Evolutionary conservation across 345 rosid genomes (phyloP), one percentile per base, ranked within the genome.

Genomic region (Durio zibethinus): DNA sequence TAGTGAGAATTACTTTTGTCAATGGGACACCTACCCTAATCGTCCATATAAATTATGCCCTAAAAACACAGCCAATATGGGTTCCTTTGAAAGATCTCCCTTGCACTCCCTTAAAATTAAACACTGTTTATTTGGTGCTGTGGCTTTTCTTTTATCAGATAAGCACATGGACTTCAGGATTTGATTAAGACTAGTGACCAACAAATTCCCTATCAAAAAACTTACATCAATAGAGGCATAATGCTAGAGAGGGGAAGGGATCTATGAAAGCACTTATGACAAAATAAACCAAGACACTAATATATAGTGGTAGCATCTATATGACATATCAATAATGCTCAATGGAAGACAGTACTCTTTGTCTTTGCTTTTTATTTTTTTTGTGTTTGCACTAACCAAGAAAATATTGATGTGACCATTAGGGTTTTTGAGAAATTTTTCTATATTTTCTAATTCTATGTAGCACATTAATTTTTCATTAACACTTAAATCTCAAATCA

Each of bases 11-110:
- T 76, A 68, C 78, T 54, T 25, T 45, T 76, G n/a, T 64, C 42
- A 21, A 72, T 64, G 79, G 80, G 87, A 27, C 82, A 85, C 86
- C 90, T 69, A 83, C 88, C 88, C 86, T 78, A 82, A 81, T 85
- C 80, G 80, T 85, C 72, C 38, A 29, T 59, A 8, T 21, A 8
- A 16, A 64, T 64, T 21, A 77, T 84, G 66, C 78, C 87, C 86
- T 81, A 64, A 83, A 77, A 77, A 36, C 53, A 29, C 80, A 74
- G 73, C 77, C 73, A 57, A 56, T 15, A n/a, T 33, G n/a, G 38
- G 78, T 70, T 53, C 74, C 42, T 60, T 76, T 65, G 21, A 40
- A n/a, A 14, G 43, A 40, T 71, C 53, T 75, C 2, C 18, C 35
- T 43, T 66, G 11, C 53, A 23, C 36, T 16, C 53, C 35, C n/a